Evolutionary conservation across 2,329 filamentous ascomycete species (phyloP).

Genomic region (Trichoderma simmonsii): DNA sequence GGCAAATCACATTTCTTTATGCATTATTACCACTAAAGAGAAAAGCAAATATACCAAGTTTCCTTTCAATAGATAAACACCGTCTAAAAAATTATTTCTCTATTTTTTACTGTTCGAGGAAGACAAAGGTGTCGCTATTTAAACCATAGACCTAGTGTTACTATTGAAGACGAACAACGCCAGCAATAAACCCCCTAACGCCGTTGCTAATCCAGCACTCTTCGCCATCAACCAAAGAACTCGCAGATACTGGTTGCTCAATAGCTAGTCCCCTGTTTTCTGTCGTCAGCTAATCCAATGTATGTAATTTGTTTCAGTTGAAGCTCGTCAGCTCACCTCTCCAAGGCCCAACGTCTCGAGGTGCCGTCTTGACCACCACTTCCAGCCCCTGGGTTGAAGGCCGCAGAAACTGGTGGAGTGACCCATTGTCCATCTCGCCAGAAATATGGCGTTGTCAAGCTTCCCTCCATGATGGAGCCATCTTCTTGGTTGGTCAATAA

Average conservation of each 20-base stretch:
- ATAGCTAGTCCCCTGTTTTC: conserved; percentile 53
- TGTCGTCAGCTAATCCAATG: conserved; percentile 9
- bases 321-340: conserved; percentile 46
- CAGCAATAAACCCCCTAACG: conserved; percentile 70
- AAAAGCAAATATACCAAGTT: neutral
- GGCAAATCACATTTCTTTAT: neutral
- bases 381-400: conserved; percentile 38
- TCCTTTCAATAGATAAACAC: neutral
- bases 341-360: conserved; percentile 78
- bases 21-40: neutral
- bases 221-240: conserved; percentile 67
- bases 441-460: conserved; percentile 78
- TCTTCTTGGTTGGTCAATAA: conserved; percentile 63
- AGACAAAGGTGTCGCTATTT: neutral
- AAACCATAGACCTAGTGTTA: neutral
- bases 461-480: conserved; percentile 78
- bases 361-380: conserved; percentile 82
- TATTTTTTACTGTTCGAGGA: neutral
- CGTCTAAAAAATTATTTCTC: neutral
- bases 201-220: conserved; percentile 87
- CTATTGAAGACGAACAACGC: conserved; percentile 35
- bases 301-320: neutral
- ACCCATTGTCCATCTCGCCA: conserved; percentile 71
- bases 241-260: conserved; percentile 59
- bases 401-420: conserved; percentile 63